Evolutionary conservation across 345 rosid genomes (phyloP).

Genomic region (Eucalyptus paniculata): DNA sequence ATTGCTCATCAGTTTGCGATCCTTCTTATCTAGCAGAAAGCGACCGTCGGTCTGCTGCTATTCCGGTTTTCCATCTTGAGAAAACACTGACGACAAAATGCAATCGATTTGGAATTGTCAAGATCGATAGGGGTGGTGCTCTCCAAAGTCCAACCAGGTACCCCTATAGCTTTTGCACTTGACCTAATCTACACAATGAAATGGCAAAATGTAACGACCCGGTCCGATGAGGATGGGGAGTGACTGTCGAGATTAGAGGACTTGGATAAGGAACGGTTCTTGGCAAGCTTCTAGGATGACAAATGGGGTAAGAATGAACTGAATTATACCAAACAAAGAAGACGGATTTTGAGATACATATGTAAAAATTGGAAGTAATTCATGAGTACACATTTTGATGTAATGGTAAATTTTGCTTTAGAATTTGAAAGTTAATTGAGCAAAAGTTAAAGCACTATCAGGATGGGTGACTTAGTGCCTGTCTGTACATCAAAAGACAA

Average conservation of each 20-base stretch:
- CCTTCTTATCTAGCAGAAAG: not conserved
- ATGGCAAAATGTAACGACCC: not conserved
- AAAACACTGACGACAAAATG: not conserved
- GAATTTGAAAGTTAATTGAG: too few relatives aligned
- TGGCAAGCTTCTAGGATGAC: too few relatives aligned
- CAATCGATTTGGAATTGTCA: not conserved
- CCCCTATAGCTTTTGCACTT: not conserved
- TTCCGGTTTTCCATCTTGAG: not conserved
- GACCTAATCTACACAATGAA: not conserved
- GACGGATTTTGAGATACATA: too few relatives aligned
- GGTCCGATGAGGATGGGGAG: rapidly evolving
- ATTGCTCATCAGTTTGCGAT: not conserved
- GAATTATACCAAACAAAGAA: too few relatives aligned
- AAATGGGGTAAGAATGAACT: rapidly evolving
- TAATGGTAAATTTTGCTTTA: too few relatives aligned
- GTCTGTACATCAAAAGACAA: too few relatives aligned
- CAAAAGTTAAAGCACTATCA: too few relatives aligned
- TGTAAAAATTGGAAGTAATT: too few relatives aligned
- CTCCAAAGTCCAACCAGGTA: not conserved
- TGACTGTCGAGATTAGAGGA: too few relatives aligned
- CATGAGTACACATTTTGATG: too few relatives aligned
- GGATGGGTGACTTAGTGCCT: too few relatives aligned
- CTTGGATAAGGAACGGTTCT: too few relatives aligned
- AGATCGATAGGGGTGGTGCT: not conserved
- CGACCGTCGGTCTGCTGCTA: not conserved